A percentile compares a stretch with the other conserved stretches of the same genome.
These are phyloP conservation scores for Xylaria venustula DNA, from an alignment of 495 filamentous ascomycete genomes.

Conservation along the genomic window DNA sequence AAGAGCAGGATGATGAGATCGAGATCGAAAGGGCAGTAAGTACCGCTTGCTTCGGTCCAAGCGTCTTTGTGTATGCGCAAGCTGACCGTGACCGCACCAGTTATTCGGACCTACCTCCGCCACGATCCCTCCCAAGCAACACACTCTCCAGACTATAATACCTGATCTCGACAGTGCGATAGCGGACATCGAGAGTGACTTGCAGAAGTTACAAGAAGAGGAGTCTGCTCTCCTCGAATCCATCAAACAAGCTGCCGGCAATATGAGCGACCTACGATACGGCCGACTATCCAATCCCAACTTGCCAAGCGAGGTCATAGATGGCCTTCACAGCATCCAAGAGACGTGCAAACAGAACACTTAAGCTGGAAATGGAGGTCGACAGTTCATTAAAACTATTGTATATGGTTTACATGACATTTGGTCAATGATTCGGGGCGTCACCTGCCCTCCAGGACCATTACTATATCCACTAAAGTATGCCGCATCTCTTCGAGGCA, in stretches of 20 bases:
- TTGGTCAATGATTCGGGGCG: neutral
- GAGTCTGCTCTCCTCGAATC: slow-evolving; percentile 58
- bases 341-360: slow-evolving; percentile 56
- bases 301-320: slow-evolving; percentile 58
- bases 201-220: slow-evolving; percentile 61
- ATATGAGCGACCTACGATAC: slow-evolving; percentile 80
- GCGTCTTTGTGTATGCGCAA: slow-evolving; percentile 3
- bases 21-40: slow-evolving; percentile 69
- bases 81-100: slow-evolving; percentile 33
- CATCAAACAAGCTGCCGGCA: slow-evolving; percentile 62
- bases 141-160: slow-evolving; percentile 64
- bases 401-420: neutral
- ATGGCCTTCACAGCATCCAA: slow-evolving; percentile 62
- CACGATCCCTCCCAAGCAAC: slow-evolving; percentile 39
- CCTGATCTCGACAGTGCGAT: slow-evolving; percentile 67
- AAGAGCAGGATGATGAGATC: slow-evolving; percentile 61
- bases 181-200: slow-evolving; percentile 63
- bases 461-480: neutral
- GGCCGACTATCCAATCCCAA: slow-evolving; percentile 66
- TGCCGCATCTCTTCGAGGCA: neutral
- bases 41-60: neutral
- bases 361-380: slow-evolving; percentile 22
- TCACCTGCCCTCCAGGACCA: neutral
- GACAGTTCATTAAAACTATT: slow-evolving; percentile 14
- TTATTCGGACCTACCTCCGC: slow-evolving; percentile 61